These are phyloP conservation scores for Eucalyptus virginea DNA, from an alignment of 345 rosid species.

Conservation along the genomic window DNA sequence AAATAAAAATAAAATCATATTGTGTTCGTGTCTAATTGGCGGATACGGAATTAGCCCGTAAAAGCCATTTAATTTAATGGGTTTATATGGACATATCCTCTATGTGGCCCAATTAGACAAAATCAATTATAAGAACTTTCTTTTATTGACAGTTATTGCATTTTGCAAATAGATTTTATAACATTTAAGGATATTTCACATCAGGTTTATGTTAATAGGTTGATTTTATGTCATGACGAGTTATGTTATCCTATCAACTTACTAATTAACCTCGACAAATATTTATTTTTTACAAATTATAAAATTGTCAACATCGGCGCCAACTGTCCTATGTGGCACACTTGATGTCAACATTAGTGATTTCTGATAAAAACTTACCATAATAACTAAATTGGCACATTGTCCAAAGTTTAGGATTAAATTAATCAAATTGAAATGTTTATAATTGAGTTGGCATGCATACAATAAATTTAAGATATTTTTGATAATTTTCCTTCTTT, in stretches of 20 bases:
- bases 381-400: neutral
- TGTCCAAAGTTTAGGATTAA: neutral
- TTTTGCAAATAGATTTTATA: neutral
- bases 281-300: no score
- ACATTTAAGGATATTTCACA: neutral
- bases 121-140: neutral
- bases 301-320: fast-evolving
- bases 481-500: neutral
- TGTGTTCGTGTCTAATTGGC: neutral
- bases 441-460: fast-evolving
- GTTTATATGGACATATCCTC: neutral
- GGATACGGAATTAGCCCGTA: neutral
- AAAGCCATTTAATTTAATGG: neutral
- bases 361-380: fast-evolving
- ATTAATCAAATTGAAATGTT: fast-evolving
- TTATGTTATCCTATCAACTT: neutral
- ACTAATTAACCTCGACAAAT: neutral
- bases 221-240: neutral
- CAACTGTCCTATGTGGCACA: fast-evolving
- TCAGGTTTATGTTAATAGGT: neutral
- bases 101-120: neutral
- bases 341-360: fast-evolving
- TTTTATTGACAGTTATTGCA: neutral
- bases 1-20: no score
- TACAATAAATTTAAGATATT: neutral